Base-by-base conservation (phyloP, 1,284 basidiomycete genomes). In the Trametes pubescens region DNA sequence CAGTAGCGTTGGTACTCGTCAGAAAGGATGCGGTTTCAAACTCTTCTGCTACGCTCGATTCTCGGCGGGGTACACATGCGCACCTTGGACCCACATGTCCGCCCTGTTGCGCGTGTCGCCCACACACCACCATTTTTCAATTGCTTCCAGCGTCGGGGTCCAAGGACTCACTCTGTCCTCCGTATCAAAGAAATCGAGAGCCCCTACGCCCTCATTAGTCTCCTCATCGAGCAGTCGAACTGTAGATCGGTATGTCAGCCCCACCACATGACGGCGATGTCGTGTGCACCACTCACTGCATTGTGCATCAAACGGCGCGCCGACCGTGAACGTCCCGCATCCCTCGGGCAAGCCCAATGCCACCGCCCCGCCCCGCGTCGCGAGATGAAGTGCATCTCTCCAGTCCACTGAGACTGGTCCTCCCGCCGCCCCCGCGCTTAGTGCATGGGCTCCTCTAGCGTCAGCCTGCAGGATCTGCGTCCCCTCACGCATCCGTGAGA, bases 91-190 rank as follows among this genome's bases (percentile, higher is more conserved):
- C 91, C 92, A 95, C 75, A 93, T 81, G 1, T 76, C 81, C 4
- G 67, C 71, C 13, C 92, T 81, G 75, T 95, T 95, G 53, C 83
- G 80, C 14, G 72, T 74, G 70, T 92, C 89, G 2, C 94, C 93
- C 48, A 90, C 74, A 70, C 91, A 93, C 92, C 93, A 95, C 94
- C 94, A 95, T 72, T 91, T 93, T 75, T 95, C 94, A 29, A 95
- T 71, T 74, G 86, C 80, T 57, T 90, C 89, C 57, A 80, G 72
- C 35, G 81, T 81, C 46, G 85, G 73, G 4, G 60, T 74, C 34
- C 51, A 59, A 52, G 68, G 62, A 29, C 60, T 58, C 22, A 77
- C 75, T n/a, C 77, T 70, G 61, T 86, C 37, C 13, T 3, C 26
- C 1, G 29, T 10, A 0, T 61, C 86, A 68, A 95, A 88, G 69